Conservation (phyloP, 2,329 filamentous ascomycete species). For the Colletotrichum simmondsii region DNA sequence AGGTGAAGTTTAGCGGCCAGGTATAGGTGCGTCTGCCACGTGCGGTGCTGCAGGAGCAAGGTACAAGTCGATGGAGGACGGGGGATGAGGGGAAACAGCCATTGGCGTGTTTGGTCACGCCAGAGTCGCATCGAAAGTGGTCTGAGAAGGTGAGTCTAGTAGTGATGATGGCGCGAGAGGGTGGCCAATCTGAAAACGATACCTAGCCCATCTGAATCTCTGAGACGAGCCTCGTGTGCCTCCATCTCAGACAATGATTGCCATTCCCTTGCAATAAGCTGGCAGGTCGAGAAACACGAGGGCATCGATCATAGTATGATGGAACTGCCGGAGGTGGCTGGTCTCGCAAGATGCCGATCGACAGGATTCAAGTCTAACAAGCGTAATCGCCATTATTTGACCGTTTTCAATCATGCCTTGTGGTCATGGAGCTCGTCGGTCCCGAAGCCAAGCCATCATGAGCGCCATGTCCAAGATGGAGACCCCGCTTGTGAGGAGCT, state of each 20-base stretch:
- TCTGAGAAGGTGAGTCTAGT: conserved; percentile 6
- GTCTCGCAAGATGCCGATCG: conserved; percentile 27
- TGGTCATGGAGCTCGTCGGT: background rate
- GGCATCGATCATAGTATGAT: background rate
- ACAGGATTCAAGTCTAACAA: background rate
- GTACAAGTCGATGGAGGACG: background rate
- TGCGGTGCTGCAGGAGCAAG: conserved; percentile 23
- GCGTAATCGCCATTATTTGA: background rate
- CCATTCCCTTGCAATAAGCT: conserved; percentile 7
- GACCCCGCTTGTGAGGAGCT: background rate
- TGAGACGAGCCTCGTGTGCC: conserved; percentile 20
- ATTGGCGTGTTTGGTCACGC: conserved; percentile 9
- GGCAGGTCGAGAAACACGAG: background rate
- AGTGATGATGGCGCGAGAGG: conserved; percentile 16
- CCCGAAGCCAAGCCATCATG: background rate
- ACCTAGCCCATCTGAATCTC: conserved; percentile 9
- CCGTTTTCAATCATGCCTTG: conserved; percentile 22
- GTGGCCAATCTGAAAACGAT: background rate
- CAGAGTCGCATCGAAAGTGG: conserved; percentile 25
- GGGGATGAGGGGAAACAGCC: conserved; percentile 22
- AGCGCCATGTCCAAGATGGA: background rate
- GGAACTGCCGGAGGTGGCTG: conserved; percentile 13
- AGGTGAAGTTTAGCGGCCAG: conserved; percentile 11
- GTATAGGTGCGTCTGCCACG: conserved; percentile 22
- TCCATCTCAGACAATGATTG: background rate